Base-by-base conservation (phyloP, 495 filamentous ascomycete genomes). In the Daldinia caldariorum region DNA sequence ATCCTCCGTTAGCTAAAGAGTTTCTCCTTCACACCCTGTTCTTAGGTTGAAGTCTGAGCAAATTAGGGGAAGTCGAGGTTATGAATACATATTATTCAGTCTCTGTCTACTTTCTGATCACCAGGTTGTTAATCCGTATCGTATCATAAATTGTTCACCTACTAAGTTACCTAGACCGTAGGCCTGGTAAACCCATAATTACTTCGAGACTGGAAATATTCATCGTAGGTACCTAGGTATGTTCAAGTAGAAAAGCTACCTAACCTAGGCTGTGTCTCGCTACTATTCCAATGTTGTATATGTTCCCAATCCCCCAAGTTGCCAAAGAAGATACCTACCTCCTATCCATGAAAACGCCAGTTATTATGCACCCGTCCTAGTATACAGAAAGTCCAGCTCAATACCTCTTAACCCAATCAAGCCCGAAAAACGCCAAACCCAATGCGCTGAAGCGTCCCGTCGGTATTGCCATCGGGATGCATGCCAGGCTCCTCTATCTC, bases 351-450 rank as follows among this genome's bases (percentile, higher is more conserved):
- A 47, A 16, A 47, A 47, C 43, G 43, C 43, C 43, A 22, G 20
- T 9, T 47, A 22, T 12, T 20, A 22, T 47, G 10, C 31, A 32
- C 20, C 53, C n/a, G 37, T 1, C 3, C 34, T 2, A 32, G n/a
- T 53, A 32, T 14, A 53, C 14, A n/a, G n/a, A 31, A 16, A n/a
- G 1, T 29, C 22, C 32, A 50, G 16, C 45, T 26, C 13, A 26
- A n/a, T 14, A 55, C 9, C n/a, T n/a, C n/a, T n/a, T n/a, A n/a
- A n/a, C n/a, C 3, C 26, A 26, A 26, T 66, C 41, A 73, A 57
- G 51, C 58, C 22, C 70, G 61, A 61, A 66, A 73, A 58, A 77
- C 72, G 26, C 67, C 68, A 50, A 73, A 77, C 26, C 38, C 63
- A 61, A 56, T 56, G 6, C 53, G 45, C 64, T 66, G 58, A 69